These are phyloP conservation scores for Jatropha multifida DNA, from an alignment of 441 rosid species.

Conservation along the genomic window DNA sequence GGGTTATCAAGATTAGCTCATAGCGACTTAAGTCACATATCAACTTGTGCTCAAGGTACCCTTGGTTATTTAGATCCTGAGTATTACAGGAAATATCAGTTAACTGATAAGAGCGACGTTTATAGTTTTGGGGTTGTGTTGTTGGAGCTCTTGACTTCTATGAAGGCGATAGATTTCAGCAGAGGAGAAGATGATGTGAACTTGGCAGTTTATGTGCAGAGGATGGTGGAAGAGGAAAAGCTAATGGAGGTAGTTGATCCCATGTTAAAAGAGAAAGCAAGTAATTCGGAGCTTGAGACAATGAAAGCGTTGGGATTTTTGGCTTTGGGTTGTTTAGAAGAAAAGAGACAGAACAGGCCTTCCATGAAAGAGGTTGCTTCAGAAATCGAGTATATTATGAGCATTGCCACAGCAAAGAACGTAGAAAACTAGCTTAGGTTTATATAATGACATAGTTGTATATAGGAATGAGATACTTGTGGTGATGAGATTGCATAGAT, in stretches of 20 bases:
- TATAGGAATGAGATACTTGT: neutral
- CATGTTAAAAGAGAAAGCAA: conserved; percentile 30
- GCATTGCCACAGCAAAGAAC: conserved; percentile 23
- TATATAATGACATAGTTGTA: neutral
- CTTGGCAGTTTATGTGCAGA: conserved; percentile 43
- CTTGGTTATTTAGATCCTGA: conserved; percentile 55
- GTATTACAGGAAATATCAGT: conserved; percentile 48
- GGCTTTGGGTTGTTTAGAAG: conserved; percentile 50
- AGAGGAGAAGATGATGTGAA: conserved; percentile 54
- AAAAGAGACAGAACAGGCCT: conserved; percentile 55
- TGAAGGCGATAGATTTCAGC: conserved; percentile 51
- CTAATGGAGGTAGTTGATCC: conserved; percentile 45
- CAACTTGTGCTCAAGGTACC: conserved; percentile 65
- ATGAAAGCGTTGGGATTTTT: conserved; percentile 48
- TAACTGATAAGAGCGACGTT: conserved; percentile 60
- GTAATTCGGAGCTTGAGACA: conserved; percentile 39
- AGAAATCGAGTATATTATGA: conserved; percentile 49
- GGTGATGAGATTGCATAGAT: neutral
- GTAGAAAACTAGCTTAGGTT: conserved; percentile 6
- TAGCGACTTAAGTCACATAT: conserved; percentile 50
- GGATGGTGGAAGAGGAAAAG: conserved; percentile 47
- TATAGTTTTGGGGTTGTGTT: conserved; percentile 60
- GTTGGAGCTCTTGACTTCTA: conserved; percentile 49
- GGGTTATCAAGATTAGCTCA: conserved; percentile 55
- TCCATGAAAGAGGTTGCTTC: conserved; percentile 52